Evolutionary conservation across 768 basidiomycete genomes (phyloP), one percentile per base, ranked within the genome.

Genomic region (Termitomyces sp.): DNA sequence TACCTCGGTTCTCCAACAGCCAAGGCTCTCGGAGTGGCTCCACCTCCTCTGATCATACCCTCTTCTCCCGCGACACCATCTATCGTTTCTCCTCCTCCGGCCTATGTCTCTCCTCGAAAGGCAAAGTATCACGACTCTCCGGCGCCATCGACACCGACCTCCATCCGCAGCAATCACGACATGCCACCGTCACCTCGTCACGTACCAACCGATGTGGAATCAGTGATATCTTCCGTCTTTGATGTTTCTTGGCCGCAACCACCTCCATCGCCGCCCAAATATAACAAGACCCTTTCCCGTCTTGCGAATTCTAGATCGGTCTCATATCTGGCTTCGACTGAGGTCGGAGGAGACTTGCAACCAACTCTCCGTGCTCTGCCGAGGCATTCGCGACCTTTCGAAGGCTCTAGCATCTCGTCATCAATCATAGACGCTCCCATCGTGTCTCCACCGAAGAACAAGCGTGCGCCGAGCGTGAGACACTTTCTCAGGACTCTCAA

Each of bases 1-100:
- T 80, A 82, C 55, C 67, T 82, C n/a, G 72, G 73, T 10, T 80
- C 77, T 13, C 77, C 79, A 2, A 70, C 75, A 0, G 78, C 79
- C 5, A 73, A 75, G 57, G 65, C 75, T 0, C 72, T 80, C 1
- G 80, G 80, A 20, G 71, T 79, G 35, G 61, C 65, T 0, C 55
- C 72, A 18, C 71, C 76, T 9, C 7, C 64, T 41, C 36, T 63
- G 13, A n/a, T 59, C 4, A 47, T 63, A 46, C 59, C 59, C 20
- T 44, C 54, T 44, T 55, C 53, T 14, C 48, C 54, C 9, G 26
- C 30, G 16, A n/a, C 40, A 9, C 28, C 75, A 18, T 14, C 68
- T 28, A 51, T 65, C 26, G 6, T 59, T 16, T 66, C 68, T 9
- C 64, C 71, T 35, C 65, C 70, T 23, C 63, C 61, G 2, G 58